These are phyloP conservation scores for Aureobasidium sp. DNA, from an alignment of 2,329 filamentous ascomycete species.

Conservation along the genomic window DNA sequence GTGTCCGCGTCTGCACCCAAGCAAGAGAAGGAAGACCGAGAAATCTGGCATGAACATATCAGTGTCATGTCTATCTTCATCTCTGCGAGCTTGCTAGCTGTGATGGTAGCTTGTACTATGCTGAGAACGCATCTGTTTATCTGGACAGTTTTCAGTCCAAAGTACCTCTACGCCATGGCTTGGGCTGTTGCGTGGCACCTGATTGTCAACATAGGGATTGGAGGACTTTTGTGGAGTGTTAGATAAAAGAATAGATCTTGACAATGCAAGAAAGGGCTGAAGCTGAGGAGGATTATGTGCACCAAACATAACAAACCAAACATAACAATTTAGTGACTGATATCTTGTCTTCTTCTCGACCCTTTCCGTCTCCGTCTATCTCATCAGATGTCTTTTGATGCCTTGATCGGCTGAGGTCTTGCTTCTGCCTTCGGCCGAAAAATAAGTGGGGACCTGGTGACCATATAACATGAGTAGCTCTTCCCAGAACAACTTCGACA, in stretches of 20 bases:
- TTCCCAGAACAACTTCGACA: no score
- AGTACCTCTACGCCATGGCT: conserved; percentile 85
- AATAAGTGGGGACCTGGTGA: not conserved
- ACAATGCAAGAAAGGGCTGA: not conserved
- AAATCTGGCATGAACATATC: conserved; percentile 28
- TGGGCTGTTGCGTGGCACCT: conserved; percentile 83
- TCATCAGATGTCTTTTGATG: not conserved
- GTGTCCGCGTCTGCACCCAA: not conserved
- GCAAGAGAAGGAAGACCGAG: not conserved
- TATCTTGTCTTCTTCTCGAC: not conserved
- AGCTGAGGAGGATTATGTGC: not conserved
- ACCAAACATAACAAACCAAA: not conserved
- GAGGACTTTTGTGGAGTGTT: conserved; percentile 6
- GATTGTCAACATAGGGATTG: conserved; percentile 53
- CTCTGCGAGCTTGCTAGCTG: conserved; percentile 56
- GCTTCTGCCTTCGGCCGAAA: not conserved
- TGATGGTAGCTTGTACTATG: conserved; percentile 83
- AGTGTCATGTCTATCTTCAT: conserved; percentile 64
- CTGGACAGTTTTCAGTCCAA: conserved; percentile 97
- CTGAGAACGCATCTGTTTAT: conserved; percentile 89
- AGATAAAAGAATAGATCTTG: not conserved
- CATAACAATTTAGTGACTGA: not conserved
- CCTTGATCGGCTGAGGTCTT: not conserved
- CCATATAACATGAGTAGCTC: no score
- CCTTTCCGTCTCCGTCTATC: not conserved